Conservation (phyloP, 2,329 filamentous ascomycete genomes). For the Botryosphaeria dothidea region DNA sequence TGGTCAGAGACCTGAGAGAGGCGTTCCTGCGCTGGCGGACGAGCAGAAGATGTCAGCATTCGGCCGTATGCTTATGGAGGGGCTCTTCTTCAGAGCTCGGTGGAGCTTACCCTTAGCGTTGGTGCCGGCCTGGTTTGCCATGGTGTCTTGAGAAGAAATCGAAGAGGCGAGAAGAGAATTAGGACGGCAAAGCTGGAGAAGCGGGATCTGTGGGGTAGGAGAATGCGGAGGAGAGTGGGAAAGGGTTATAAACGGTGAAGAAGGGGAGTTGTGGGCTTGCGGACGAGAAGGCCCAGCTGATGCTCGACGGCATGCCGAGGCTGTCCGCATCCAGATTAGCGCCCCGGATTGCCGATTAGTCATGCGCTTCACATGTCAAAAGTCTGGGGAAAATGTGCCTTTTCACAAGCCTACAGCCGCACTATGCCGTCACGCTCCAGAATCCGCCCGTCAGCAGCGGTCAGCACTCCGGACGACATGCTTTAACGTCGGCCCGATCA, state of each 20-base stretch:
- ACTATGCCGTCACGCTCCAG: background rate
- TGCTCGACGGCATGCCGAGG: slow-evolving; percentile 23
- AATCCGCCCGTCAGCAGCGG: background rate
- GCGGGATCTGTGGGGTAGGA: background rate
- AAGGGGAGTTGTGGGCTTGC: background rate
- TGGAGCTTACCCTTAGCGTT: slow-evolving; percentile 18
- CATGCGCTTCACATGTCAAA: slow-evolving; percentile 26
- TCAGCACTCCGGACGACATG: background rate
- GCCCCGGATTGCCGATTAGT: background rate
- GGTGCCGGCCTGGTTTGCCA: slow-evolving; percentile 40
- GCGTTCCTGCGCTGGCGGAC: slow-evolving; percentile 54
- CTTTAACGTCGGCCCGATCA: background rate
- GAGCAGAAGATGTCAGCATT: background rate
- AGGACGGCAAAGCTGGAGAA: slow-evolving; percentile 15
- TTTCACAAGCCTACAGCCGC: background rate
- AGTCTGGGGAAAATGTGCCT: background rate
- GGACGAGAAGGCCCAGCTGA: slow-evolving; percentile 13
- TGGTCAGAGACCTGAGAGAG: slow-evolving; percentile 61
- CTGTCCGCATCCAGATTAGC: slow-evolving; percentile 21
- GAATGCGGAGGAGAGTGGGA: background rate
- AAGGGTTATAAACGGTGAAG: background rate
- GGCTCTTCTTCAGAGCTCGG: background rate
- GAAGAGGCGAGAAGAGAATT: background rate
- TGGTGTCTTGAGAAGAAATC: slow-evolving; percentile 22
- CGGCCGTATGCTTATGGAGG: background rate